Evolutionary conservation across 805 yeast genomes (phyloP), one percentile per base, ranked within the genome.

Genomic region (Hanseniaspora pseudoguilliermondii): DNA sequence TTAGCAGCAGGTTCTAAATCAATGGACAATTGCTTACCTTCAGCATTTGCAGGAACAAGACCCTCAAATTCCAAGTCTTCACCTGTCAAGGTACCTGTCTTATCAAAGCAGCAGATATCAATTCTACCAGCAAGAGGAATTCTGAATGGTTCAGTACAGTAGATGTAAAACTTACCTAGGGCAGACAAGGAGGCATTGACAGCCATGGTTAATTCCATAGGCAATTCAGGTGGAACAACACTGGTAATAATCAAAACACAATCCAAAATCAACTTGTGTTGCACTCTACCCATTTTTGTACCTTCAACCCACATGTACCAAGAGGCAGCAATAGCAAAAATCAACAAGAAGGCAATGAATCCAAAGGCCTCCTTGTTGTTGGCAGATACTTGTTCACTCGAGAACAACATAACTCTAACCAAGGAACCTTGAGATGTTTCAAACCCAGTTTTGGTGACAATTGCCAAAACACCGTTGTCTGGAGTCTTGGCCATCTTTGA

Each of bases 281-380:
- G 95, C 63, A 87, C 80, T 73, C 98, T 85, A 65, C 96, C 97
- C 87, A 87, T 84, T 68, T 78, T 83, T 25, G 95, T 85, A 71
- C 98, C 98, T 73, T 91, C 96, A 58, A 86, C 84, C 98, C 98
- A 93, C 54, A 93, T 97, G 66, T 91, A 93, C 88, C 95, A 84
- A 21, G 95, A 84, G 35, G 98, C 98, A 63, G 89, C 87, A 66
- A 93, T 77, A 59, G 98, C 98, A 65, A 93, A 93, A 40, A 86
- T 75, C 62, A 93, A 78, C 68, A 93, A 75, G 73, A 93, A 93
- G 62, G 90, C 75, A 66, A 93, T 90, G 69, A 93, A 93, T 71
- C 84, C 83, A 65, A 93, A 80, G 0, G 97, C 93, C 72, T 93
- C 98, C 67, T 81, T 85, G 71, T 88, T 91, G 55, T 96, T 97